Evolutionary conservation across 768 basidiomycete species (phyloP).

Genomic region (Xerocomus brunneocitrinus): DNA sequence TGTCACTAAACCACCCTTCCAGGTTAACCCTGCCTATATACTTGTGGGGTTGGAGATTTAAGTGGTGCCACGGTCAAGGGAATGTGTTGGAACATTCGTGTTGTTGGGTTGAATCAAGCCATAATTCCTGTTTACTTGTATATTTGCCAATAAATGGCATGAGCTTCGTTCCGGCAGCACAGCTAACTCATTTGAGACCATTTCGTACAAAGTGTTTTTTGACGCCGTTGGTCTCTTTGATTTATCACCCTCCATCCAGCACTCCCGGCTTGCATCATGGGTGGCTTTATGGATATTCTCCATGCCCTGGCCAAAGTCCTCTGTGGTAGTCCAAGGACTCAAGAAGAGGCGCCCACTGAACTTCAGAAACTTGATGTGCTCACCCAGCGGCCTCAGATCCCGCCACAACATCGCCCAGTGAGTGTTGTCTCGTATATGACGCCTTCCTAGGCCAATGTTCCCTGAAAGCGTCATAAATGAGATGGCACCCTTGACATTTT

Average conservation of each 20-base stretch:
- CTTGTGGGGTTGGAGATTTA: conserved; percentile 85
- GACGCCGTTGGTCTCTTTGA: background rate
- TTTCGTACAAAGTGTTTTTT: background rate
- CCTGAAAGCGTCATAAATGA: conserved; percentile 1
- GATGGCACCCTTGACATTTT: background rate
- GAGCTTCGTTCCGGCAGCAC: background rate
- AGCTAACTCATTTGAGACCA: background rate
- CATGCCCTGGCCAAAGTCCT: conserved; percentile 18
- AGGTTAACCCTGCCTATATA: conserved; percentile 70
- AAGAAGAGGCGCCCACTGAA: conserved; percentile 8
- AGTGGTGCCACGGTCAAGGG: conserved; percentile 22
- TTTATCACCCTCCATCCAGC: background rate
- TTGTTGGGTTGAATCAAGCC: conserved; percentile 21
- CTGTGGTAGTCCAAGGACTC: conserved; percentile 21
- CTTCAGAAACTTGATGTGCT: background rate
- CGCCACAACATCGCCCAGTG: conserved; percentile 13
- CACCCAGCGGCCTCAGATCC: background rate
- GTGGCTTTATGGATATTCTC: conserved; percentile 24
- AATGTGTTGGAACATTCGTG: conserved; percentile 23
- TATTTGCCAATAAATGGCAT: background rate
- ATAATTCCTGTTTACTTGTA: conserved; percentile 10
- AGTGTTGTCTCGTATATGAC: conserved; percentile 1
- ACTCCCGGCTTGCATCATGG: conserved; percentile 11
- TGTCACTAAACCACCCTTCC: conserved; percentile 75
- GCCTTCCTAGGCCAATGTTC: no score